Evolutionary conservation across 2,329 filamentous ascomycete genomes (phyloP), one percentile per base, ranked within the genome.

Genomic region (Canariomyces notabilis): DNA sequence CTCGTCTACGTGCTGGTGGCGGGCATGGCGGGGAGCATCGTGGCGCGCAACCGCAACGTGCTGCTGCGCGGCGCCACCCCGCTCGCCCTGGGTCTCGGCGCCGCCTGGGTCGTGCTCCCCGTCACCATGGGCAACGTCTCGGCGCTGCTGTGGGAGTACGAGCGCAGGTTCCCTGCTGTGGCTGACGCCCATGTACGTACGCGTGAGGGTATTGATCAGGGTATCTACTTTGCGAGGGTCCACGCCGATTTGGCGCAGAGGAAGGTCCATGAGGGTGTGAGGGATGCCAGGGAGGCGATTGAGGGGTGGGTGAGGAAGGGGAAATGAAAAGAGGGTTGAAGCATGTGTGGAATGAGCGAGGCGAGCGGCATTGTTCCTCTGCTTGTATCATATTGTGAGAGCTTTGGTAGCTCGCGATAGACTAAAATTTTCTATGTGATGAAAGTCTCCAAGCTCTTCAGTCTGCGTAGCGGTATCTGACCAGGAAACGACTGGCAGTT

Each of bases 251-350:
- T 89, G 64, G 81, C 81, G 39, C 76, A 82, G 52, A 75, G 74
- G 55, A 86, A 84, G 71, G 80, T 94, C 51, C 84, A 94, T 63
- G 85, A 88, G 52, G 90, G 87, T 73, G 85, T 95, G 44, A 79
- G 77, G 50, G 79, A 83, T 44, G 84, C 80, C 48, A 79, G 89
- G 59, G 84, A 90, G 68, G 76, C 77, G 40, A 72, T 96, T 48
- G 89, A 96, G 74, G 82, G 81, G 51, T 93, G 90, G 89, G 87
- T 97, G 44, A 88, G 81, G 74, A 90, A 94, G 77, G 90, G 89
- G 47, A 87, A 85, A 76, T 90, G 78, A 72, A 19, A 37, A 20
- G 21, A 36, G 18, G 12, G 29, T 6, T 26, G 23, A 19, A 29
- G 11, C 6, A 37, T 6, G 33, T 34, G 43, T 33, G 21, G 11